Conservation (phyloP, 2,329 filamentous ascomycete species). For the Aureobasidium sp. region DNA sequence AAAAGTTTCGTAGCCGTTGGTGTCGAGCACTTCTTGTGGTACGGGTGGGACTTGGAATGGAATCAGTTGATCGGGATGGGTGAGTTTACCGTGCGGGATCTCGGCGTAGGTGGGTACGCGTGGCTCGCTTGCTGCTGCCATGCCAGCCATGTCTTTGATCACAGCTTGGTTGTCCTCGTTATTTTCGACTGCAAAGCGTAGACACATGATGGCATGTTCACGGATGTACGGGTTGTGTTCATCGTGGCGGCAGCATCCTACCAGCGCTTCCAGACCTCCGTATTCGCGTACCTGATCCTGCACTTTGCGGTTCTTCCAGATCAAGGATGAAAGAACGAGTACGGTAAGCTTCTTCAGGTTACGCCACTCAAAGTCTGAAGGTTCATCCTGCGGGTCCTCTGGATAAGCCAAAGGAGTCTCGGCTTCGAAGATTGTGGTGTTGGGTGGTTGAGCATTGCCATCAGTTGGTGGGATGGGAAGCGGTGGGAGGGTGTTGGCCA, state of each 20-base stretch:
- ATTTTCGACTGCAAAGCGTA: conserved; percentile 64
- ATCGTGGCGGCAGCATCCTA: conserved; percentile 85
- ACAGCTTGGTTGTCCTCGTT: conserved; percentile 65
- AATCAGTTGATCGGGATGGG: conserved; percentile 8
- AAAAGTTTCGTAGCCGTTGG: conserved; percentile 42
- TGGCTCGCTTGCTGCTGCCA: conserved; percentile 1
- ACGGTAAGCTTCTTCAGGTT: conserved; percentile 92
- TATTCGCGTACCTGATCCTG: conserved; percentile 81
- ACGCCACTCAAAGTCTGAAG: conserved; percentile 59
- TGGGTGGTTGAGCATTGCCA: conserved; percentile 30
- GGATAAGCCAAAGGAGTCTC: conserved; percentile 31
- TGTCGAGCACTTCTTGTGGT: conserved; percentile 39
- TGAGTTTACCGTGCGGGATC: conserved; percentile 11
- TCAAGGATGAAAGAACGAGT: conserved; percentile 76
- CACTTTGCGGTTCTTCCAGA: conserved; percentile 77
- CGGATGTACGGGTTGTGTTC: conserved; percentile 91
- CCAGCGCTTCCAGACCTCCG: conserved; percentile 75
- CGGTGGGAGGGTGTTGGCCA: conserved; percentile 31
- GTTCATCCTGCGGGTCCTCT: conserved; percentile 49
- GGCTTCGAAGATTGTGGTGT: conserved; percentile 31
- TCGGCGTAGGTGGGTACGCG: conserved; percentile 8
- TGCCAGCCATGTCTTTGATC: conserved; percentile 50
- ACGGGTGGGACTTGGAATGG: conserved; percentile 20
- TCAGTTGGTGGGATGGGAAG: conserved; percentile 32
- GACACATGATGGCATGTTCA: conserved; percentile 78